phyloP scores from a whole-genome alignment of 2,329 filamentous ascomycete genomes.

The Spiromastix sp. region DNA sequence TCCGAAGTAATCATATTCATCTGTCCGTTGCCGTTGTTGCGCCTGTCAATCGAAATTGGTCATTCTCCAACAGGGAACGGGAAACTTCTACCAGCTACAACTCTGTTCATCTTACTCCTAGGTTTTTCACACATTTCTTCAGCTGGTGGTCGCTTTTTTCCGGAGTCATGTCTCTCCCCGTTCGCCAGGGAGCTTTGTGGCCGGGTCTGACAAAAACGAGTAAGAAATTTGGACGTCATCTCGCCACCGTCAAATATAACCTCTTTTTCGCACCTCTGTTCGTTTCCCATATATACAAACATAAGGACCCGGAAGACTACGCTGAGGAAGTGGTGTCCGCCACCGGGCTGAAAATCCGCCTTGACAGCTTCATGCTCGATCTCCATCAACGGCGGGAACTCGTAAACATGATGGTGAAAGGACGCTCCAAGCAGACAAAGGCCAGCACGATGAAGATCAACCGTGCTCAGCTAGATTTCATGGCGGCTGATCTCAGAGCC shows the following conservation, averaged over 20 bases:
- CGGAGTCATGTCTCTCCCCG: slow-evolving; percentile 84
- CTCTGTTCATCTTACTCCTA: slow-evolving; percentile 83
- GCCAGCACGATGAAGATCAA: slow-evolving; percentile 95
- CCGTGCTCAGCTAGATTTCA: slow-evolving; percentile 82
- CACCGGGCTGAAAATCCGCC: slow-evolving; percentile 88
- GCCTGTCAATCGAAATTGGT: slow-evolving; percentile 79
- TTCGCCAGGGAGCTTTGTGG: slow-evolving; percentile 86
- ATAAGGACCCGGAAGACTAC: slow-evolving; percentile 88
- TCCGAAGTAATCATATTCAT: slow-evolving; percentile 93
- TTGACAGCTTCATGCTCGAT: slow-evolving; percentile 96
- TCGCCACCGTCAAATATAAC: slow-evolving; percentile 98
- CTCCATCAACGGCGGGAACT: slow-evolving; percentile 89
- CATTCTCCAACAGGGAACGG: slow-evolving; percentile 58
- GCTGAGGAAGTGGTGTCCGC: slow-evolving; percentile 70
- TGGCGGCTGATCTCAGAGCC: slow-evolving; percentile 83
- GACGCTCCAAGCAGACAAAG: slow-evolving; percentile 63
- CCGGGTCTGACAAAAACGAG: slow-evolving; percentile 89
- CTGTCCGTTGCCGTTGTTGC: slow-evolving; percentile 86
- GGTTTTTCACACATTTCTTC: slow-evolving; percentile 98
- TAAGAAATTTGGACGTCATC: slow-evolving; percentile 94
- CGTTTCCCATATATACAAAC: slow-evolving; percentile 95
- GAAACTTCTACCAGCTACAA: slow-evolving; percentile 87
- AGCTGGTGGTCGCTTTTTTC: slow-evolving; percentile 97
- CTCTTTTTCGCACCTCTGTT: slow-evolving; percentile 85
- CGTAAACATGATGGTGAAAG: slow-evolving; percentile 71